Evolutionary conservation across 805 yeast genomes (phyloP).

Genomic region (Myxozyma melibiosi): DNA sequence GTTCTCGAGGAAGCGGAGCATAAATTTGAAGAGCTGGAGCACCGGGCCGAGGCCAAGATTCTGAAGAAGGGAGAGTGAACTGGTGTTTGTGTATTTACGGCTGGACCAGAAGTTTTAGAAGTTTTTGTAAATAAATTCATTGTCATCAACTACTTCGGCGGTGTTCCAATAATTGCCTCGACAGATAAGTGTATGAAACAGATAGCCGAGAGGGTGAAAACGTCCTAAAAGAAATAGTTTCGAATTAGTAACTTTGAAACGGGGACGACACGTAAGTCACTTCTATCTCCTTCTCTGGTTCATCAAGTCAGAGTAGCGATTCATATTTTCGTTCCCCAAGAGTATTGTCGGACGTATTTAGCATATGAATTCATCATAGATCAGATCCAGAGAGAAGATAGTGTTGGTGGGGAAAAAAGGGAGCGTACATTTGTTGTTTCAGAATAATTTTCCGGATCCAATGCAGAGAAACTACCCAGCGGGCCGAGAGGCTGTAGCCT

Average conservation of each 20-base stretch:
- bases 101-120: background rate
- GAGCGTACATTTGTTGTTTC: background rate
- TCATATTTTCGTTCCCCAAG: slow-evolving; percentile 29
- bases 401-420: background rate
- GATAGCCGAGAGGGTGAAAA: background rate
- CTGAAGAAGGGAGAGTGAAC: background rate
- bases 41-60: slow-evolving; percentile 2
- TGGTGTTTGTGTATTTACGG: background rate
- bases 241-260: background rate
- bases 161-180: background rate
- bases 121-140: background rate
- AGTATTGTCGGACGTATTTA: slow-evolving; percentile 26
- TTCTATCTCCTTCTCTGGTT: background rate
- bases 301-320: slow-evolving; percentile 34
- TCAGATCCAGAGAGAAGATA: background rate
- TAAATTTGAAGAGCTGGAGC: slow-evolving; percentile 14
- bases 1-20: slow-evolving; percentile 18
- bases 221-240: background rate
- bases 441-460: background rate
- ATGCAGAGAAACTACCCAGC: too few species aligned
- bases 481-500: too few species aligned
- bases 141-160: background rate
- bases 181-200: background rate
- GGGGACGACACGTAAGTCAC: background rate
- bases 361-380: slow-evolving; percentile 26